Conservation (phyloP, 2,329 filamentous ascomycete genomes). For the Neofusicoccum laricinum region DNA sequence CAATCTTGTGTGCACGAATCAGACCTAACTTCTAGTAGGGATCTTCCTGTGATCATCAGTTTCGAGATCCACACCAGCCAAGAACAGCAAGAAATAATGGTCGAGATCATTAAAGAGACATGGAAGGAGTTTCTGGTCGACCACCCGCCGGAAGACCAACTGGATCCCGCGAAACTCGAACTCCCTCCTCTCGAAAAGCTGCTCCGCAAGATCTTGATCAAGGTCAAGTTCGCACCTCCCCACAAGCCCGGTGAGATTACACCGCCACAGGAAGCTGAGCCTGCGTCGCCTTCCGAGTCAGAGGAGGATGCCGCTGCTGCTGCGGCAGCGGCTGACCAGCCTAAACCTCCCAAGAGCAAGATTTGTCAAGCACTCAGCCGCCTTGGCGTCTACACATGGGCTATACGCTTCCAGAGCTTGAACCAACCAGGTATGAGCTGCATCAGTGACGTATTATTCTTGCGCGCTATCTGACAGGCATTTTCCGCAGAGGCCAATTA, state of each 20-base stretch:
- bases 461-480: not conserved
- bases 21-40: conserved; percentile 25
- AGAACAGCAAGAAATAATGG: conserved; percentile 88
- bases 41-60: conserved; percentile 84
- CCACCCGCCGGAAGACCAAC: conserved; percentile 50
- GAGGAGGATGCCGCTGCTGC: conserved; percentile 32
- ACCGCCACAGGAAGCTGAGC: conserved; percentile 23
- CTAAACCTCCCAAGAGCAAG: conserved; percentile 39
- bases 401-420: conserved; percentile 75
- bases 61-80: conserved; percentile 83
- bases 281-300: conserved; percentile 35
- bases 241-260: conserved; percentile 28
- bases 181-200: conserved; percentile 65
- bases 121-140: conserved; percentile 77
- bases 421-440: conserved; percentile 56
- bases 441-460: not conserved
- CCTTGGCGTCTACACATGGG: conserved; percentile 82
- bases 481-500: conserved; percentile 42
- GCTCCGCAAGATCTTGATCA: conserved; percentile 68
- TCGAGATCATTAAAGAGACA: conserved; percentile 86
- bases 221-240: conserved; percentile 47
- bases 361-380: conserved; percentile 71
- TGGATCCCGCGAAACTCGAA: conserved; percentile 38
- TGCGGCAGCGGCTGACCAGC: not conserved
- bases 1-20: no score